phyloP scores from a whole-genome alignment of 371 early-diverging fungal species.

The Homolaphlyctis polyrhiza region DNA sequence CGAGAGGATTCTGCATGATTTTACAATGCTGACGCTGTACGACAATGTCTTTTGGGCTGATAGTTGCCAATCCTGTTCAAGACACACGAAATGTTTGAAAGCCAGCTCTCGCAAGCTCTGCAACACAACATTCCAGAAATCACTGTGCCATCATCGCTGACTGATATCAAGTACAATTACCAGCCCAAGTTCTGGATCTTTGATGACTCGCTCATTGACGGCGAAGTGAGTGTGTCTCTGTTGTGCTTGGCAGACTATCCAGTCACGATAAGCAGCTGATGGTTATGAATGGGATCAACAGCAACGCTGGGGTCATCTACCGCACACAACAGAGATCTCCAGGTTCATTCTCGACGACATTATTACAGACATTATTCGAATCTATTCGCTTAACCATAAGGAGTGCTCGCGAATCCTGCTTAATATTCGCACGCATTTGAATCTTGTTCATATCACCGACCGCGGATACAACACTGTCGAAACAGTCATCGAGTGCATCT shows the following conservation, averaged over 20 bases:
- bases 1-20: neutral
- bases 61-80: conserved; percentile 47
- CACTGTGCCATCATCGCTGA: conserved; percentile 32
- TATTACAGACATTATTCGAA: conserved; percentile 65
- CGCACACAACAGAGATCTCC: conserved; percentile 48
- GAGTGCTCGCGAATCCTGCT: conserved; percentile 28
- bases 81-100: conserved; percentile 51
- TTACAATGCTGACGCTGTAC: too few relatives aligned
- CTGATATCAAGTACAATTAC: conserved; percentile 17
- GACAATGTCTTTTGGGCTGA: conserved; percentile 45
- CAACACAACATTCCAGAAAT: conserved; percentile 56
- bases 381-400: conserved; percentile 55
- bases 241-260: too few relatives aligned
- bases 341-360: conserved; percentile 77
- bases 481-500: conserved; percentile 53
- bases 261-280: too few relatives aligned
- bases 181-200: conserved; percentile 37
- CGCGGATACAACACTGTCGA: conserved; percentile 22
- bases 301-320: conserved; percentile 22
- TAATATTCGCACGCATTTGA: conserved; percentile 17
- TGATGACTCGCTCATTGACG: conserved; percentile 26
- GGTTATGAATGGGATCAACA: neutral
- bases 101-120: conserved; percentile 26
- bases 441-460: conserved; percentile 13
- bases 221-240: conserved; percentile 5